Base-by-base conservation (phyloP, 2,329 filamentous ascomycete genomes). In the Pseudocercospora musae region DNA sequence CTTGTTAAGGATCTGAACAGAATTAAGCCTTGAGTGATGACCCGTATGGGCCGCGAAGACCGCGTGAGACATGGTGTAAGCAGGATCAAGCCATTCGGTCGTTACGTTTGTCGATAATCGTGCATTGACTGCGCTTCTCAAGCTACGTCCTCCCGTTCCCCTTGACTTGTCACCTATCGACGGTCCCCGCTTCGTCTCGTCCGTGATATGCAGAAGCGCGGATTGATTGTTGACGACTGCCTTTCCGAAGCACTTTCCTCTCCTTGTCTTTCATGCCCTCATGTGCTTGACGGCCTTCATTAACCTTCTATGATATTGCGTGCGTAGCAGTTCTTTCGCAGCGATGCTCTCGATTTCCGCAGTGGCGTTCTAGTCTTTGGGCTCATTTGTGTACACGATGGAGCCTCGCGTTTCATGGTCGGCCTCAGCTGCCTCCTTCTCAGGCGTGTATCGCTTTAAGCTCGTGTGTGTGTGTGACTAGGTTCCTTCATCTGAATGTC, bases 301-400 rank as follows among this genome's bases (percentile, higher is more conserved):
- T 84, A 85, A 0, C 76, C 74, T 57, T 83, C 76, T 68, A 78
- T 78, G 58, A 87, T 73, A 15, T 84, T 74, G 66, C 82, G 65
- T 76, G 87, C 15, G 37, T 5, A 7, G n/a, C 13, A 40, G 37
- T 33, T 11, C 31, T 33, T 33, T 33, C 31, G 13, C 31, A 33
- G 31, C 31, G 31, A 33, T 33, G 31, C 31, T 33, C 31, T 33
- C 31, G 31, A 4, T 15, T 15, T 10, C 11, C 11, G 11, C 31
- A 10, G 13, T 15, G 11, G 11, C 15, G 11, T 15, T 33, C 31
- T 33, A 15, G 31, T 13, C 13, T 5, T 15, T 10, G 11, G 29
- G 8, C 6, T 10, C 27, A 29, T 29, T 10, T 8, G 27, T 29
- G 4, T 29, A 29, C 27, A 29, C 29, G 29, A 33, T 15, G 31